Conservation (phyloP, 768 basidiomycete genomes). For the Boletus rubropictus region DNA sequence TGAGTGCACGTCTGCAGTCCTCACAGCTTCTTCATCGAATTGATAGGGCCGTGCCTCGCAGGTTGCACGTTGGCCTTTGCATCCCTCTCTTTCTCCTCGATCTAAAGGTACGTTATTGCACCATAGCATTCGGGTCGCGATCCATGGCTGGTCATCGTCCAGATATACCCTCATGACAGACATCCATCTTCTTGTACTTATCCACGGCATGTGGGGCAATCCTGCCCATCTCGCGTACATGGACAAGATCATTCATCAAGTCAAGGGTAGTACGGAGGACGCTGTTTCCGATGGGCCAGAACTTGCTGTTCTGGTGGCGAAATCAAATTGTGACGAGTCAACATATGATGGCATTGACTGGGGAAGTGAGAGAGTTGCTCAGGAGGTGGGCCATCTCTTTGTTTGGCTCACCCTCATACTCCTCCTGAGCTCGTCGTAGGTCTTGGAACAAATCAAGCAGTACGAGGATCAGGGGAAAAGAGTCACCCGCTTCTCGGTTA, state of each 20-base stretch:
- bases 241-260: conserved; percentile 47
- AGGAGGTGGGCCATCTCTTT: conserved; percentile 49
- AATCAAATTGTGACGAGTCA: conserved; percentile 57
- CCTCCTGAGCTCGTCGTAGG: conserved; percentile 33
- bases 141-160: background rate
- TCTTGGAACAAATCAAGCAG: conserved; percentile 48
- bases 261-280: conserved; percentile 24
- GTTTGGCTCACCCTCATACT: background rate
- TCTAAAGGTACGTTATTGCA: no score
- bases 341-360: conserved; percentile 85
- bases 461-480: conserved; percentile 48
- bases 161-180: conserved; percentile 19
- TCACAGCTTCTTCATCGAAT: background rate
- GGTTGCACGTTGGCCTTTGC: conserved; percentile 4
- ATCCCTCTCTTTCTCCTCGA: background rate
- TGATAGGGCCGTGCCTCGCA: background rate
- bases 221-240: conserved; percentile 59
- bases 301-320: conserved; percentile 58
- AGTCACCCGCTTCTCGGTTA: conserved; percentile 66
- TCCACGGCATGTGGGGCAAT: conserved; percentile 79
- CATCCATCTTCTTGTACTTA: conserved; percentile 41
- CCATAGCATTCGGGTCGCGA: background rate
- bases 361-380: conserved; percentile 73
- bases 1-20: conserved; percentile 1
- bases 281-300: conserved; percentile 31